A percentile compares a stretch with the other conserved stretches of the same genome.
These are phyloP conservation scores for Viridothelium virens DNA, from an alignment of 495 filamentous ascomycete genomes.

Conservation along the genomic window DNA sequence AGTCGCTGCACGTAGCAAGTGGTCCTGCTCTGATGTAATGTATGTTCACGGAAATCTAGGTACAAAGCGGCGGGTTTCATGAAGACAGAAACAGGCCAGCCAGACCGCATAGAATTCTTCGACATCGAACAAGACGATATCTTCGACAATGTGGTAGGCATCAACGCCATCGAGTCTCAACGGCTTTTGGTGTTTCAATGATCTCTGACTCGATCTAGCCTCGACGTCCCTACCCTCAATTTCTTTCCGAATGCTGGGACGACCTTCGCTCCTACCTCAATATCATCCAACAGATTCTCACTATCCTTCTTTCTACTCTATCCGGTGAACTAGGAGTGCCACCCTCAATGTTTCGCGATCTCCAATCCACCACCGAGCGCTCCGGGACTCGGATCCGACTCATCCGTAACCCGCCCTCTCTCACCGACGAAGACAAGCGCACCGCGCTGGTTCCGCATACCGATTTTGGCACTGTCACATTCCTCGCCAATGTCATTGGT, in stretches of 20 bases:
- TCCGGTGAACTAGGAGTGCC: not conserved
- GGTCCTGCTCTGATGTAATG: not conserved
- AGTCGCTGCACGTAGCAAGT: not conserved
- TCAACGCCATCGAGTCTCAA: not conserved
- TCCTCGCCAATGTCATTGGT: slow-evolving; percentile 46
- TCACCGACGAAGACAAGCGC: not conserved
- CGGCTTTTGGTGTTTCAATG: not conserved
- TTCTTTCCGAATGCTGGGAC: not conserved
- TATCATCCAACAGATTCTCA: too few relatives aligned
- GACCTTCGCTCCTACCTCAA: too few relatives aligned
- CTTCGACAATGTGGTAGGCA: not conserved
- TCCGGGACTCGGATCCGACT: not conserved
- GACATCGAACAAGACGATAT: not conserved
- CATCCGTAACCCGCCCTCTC: not conserved
- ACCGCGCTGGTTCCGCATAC: slow-evolving; percentile 12
- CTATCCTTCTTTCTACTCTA: too few relatives aligned
- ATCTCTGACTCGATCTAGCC: not conserved
- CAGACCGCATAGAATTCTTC: not conserved
- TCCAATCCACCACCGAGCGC: not conserved
- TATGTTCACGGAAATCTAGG: too few relatives aligned
- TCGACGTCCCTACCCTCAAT: not conserved
- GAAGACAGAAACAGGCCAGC: not conserved
- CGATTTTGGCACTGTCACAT: slow-evolving; percentile 45
- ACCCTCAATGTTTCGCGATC: not conserved
- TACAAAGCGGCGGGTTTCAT: not conserved